These are phyloP conservation scores for Aurantiochytrium sp. DNA, from an alignment of 108 stramenopile species.

Conservation along the genomic window DNA sequence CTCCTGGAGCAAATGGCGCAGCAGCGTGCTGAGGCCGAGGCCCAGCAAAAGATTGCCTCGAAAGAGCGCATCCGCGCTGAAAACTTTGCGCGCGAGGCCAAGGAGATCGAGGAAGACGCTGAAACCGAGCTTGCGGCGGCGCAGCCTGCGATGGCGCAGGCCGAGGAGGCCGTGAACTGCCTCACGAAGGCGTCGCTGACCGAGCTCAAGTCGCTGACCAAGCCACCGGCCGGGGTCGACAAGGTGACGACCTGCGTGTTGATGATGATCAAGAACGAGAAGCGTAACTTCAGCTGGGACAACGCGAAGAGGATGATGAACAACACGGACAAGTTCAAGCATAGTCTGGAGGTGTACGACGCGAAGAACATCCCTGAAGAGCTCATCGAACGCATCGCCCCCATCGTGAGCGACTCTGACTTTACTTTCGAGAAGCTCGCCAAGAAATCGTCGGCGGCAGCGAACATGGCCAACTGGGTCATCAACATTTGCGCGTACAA, in stretches of 20 bases:
- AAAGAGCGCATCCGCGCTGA: slow-evolving; percentile 41
- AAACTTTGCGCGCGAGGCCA: slow-evolving; percentile 30
- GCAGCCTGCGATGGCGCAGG: slow-evolving; percentile 47
- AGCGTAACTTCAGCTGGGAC: slow-evolving; percentile 52
- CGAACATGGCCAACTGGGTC: slow-evolving; percentile 62
- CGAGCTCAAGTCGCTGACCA: slow-evolving; percentile 44
- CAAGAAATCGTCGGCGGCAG: slow-evolving; percentile 44
- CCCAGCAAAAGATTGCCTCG: slow-evolving; percentile 44
- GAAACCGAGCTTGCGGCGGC: slow-evolving; percentile 38
- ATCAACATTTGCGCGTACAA: slow-evolving; percentile 59
- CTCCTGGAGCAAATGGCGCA: slow-evolving; percentile 48
- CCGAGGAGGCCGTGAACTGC: slow-evolving; percentile 48
- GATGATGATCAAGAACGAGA: slow-evolving; percentile 48
- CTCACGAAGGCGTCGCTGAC: slow-evolving; percentile 43
- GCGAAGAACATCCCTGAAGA: slow-evolving; percentile 53
- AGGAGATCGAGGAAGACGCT: slow-evolving; percentile 42
- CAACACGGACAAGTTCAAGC: slow-evolving; percentile 47
- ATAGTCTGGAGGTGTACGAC: slow-evolving; percentile 41
- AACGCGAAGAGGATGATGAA: slow-evolving; percentile 52
- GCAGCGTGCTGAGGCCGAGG: slow-evolving; percentile 46
- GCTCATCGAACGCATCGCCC: slow-evolving; percentile 51
- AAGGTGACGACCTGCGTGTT: slow-evolving; percentile 46
- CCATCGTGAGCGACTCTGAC: slow-evolving; percentile 63
- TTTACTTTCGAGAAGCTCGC: slow-evolving; percentile 65
- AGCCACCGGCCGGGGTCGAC: slow-evolving; percentile 54